Conservation (phyloP, 306 rosid genomes). For the Vicia sativa region DNA sequence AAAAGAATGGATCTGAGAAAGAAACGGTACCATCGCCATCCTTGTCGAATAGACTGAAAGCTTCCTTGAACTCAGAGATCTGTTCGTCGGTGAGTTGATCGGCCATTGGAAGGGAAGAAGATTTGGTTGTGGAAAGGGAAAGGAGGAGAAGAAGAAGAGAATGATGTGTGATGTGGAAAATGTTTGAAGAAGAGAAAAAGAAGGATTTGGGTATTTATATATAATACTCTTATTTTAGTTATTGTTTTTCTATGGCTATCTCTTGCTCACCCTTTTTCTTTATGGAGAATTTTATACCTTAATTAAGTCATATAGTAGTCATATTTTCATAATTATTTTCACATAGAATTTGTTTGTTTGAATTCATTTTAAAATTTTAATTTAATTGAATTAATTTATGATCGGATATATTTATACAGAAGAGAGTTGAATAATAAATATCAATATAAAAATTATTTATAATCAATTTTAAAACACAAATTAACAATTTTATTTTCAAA, state of each 20-base stretch:
- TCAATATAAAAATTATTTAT: no score
- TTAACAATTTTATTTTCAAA: no score
- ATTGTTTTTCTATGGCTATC: neutral
- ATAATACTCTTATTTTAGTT: neutral
- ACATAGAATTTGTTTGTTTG: no score
- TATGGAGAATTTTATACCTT: neutral
- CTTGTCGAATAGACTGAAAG: constrained; percentile 85
- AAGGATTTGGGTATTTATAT: constrained; percentile 11
- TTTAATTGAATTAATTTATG: no score
- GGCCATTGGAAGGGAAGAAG: constrained; percentile 52
- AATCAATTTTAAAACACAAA: no score
- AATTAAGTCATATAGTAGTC: neutral
- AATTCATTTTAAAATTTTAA: no score
- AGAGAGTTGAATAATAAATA: no score
- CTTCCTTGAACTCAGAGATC: constrained; percentile 88
- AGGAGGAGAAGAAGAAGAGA: neutral
- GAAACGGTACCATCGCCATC: constrained; percentile 77
- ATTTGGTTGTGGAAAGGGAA: neutral
- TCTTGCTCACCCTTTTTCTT: neutral
- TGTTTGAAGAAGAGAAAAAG: neutral
- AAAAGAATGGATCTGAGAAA: constrained; percentile 45
- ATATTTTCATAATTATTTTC: neutral
- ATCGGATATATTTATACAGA: no score
- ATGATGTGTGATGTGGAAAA: constrained; percentile 21
- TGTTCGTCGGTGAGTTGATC: constrained; percentile 86